These are phyloP conservation scores for Isabelozyma heimii DNA, from an alignment of 805 yeast genomes.

Conservation along the genomic window DNA sequence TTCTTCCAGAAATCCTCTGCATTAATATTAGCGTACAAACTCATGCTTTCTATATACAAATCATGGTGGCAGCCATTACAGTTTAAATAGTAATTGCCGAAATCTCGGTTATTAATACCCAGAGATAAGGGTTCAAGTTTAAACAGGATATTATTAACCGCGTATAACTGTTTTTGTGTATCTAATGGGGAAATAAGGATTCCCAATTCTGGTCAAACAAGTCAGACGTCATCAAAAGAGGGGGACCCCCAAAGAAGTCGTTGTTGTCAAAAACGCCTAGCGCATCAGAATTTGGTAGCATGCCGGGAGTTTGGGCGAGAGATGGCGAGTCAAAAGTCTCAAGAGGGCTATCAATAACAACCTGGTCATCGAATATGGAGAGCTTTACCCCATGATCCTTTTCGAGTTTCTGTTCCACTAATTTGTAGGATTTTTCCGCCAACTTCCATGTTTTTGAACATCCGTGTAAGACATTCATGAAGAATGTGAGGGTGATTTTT, in stretches of 20 bases:
- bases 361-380: not conserved
- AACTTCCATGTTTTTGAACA: conserved; percentile 47
- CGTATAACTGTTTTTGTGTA: not conserved
- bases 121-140: not conserved
- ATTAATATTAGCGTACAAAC: not conserved
- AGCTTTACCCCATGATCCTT: not conserved
- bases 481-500: conserved; percentile 27
- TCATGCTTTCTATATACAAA: not conserved
- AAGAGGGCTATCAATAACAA: not conserved
- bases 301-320: not conserved
- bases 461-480: conserved; percentile 38
- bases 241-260: conserved; percentile 51
- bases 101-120: not conserved
- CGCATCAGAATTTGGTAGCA: not conserved
- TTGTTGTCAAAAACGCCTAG: conserved; percentile 18
- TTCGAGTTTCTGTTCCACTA: conserved; percentile 38
- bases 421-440: conserved; percentile 43
- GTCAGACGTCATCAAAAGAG: conserved; percentile 51
- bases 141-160: not conserved
- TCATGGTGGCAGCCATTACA: too few relatives aligned
- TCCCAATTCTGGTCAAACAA: conserved; percentile 49
- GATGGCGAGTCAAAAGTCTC: not conserved
- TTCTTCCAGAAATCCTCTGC: not conserved
- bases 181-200: conserved; percentile 36
- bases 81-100: too few relatives aligned